phyloP scores from a whole-genome alignment of 2,329 filamentous ascomycete genomes.

The Cylindrodendrum hubeiense region DNA sequence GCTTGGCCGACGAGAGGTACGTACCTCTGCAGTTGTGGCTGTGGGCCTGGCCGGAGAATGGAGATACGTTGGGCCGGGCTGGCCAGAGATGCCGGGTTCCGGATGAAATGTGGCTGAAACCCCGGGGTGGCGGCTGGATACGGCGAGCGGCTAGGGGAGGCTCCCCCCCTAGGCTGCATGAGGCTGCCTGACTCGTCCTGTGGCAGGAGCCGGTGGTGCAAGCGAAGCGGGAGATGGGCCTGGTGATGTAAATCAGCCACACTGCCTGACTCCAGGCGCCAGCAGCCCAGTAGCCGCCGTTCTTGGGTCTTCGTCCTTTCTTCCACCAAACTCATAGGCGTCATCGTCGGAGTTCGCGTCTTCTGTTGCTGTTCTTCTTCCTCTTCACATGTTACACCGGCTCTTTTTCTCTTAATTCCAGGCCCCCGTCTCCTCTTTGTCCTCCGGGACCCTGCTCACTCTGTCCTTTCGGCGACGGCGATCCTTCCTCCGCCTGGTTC shows the following conservation, averaged over 20 bases:
- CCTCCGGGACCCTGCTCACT: not conserved
- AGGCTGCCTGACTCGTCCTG: not conserved
- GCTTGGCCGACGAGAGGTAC: not conserved
- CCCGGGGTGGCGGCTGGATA: not conserved
- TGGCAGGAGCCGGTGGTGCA: not conserved
- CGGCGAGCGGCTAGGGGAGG: not conserved
- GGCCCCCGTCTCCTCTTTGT: not conserved
- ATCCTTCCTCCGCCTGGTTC: constrained; percentile 16
- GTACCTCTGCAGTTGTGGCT: not conserved
- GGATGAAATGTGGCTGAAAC: not conserved
- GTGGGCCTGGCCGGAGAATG: constrained; percentile 1
- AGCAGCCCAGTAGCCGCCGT: not conserved
- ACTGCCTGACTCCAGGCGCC: constrained; percentile 12
- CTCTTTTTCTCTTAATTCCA: not conserved
- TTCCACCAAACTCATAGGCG: constrained; percentile 4
- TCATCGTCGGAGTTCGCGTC: not conserved
- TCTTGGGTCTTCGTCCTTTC: constrained; percentile 3
- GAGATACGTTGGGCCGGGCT: constrained; percentile 25
- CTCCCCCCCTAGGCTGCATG: not conserved
- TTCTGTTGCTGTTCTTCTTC: not conserved
- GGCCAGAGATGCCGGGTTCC: not conserved
- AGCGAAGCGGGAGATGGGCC: constrained; percentile 4
- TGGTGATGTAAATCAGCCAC: constrained; percentile 24
- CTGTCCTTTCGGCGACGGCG: constrained; percentile 17
- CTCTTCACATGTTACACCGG: constrained; percentile 1